Conservation (phyloP, 441 rosid species). For the Erodium texanum region DNA sequence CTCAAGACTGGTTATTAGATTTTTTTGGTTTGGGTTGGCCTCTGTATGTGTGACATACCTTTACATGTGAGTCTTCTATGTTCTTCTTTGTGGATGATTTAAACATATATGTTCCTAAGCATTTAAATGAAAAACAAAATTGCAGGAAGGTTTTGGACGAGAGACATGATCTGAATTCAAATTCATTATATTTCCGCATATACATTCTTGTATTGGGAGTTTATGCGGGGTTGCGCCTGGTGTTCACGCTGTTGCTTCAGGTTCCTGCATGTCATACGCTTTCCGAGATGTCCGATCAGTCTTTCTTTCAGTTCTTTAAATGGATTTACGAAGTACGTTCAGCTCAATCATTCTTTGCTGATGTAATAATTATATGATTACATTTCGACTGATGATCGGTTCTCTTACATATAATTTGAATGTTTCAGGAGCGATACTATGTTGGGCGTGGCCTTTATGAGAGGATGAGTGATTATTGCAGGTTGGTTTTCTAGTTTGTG, state of each 20-base stretch:
- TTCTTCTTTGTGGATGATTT: slow-evolving; percentile 2
- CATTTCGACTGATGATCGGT: slow-evolving; percentile 7
- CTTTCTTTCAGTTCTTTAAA: slow-evolving; percentile 96
- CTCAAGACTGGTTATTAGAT: slow-evolving; percentile 84
- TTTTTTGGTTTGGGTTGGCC: slow-evolving; percentile 79
- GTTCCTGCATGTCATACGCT: slow-evolving; percentile 82
- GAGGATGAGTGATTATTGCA: slow-evolving; percentile 77
- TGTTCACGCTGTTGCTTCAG: slow-evolving; percentile 61
- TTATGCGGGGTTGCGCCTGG: slow-evolving; percentile 72
- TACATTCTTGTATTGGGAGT: slow-evolving; percentile 84
- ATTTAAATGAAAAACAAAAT: slow-evolving; percentile 11
- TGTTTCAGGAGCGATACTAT: slow-evolving; percentile 85
- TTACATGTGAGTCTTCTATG: slow-evolving; percentile 57
- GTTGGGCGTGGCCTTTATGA: slow-evolving; percentile 99
- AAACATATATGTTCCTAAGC: slow-evolving; percentile 7
- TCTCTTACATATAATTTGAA: slow-evolving; percentile 15
- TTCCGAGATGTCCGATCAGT: slow-evolving; percentile 85
- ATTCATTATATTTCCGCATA: slow-evolving; percentile 74
- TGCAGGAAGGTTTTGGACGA: slow-evolving; percentile 85
- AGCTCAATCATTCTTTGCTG: slow-evolving; percentile 16
- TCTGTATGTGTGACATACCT: slow-evolving; percentile 68
- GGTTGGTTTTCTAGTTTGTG: slow-evolving; percentile 37
- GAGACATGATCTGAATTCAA: slow-evolving; percentile 43
- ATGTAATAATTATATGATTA: neutral
- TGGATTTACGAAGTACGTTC: slow-evolving; percentile 91